Evolutionary conservation across 345 rosid genomes (phyloP).

Genomic region (Gynandropsis gynandra): DNA sequence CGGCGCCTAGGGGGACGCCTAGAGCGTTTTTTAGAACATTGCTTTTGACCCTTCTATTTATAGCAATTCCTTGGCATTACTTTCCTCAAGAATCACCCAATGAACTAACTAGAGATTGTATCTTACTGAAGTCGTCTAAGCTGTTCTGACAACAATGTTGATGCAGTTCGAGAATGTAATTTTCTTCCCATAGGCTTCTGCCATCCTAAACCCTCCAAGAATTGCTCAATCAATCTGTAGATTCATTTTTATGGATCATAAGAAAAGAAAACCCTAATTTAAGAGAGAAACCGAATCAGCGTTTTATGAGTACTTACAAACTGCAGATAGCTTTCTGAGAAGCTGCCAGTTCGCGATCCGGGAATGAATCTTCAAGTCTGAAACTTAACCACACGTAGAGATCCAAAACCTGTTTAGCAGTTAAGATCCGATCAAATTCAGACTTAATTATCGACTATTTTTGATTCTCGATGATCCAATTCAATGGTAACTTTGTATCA

Average conservation of each 20-base stretch:
- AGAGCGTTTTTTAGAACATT: no score
- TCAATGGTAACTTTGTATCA: neutral
- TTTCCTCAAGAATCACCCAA: no score
- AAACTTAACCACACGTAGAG: constrained; percentile 91
- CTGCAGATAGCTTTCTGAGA: constrained; percentile 74
- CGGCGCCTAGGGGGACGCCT: no score
- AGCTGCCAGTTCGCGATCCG: constrained; percentile 68
- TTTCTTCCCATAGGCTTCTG: constrained; percentile 35
- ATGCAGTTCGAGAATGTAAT: constrained; percentile 4
- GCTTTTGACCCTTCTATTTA: no score
- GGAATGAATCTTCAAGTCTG: constrained; percentile 76
- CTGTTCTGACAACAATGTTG: neutral
- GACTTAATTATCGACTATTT: neutral
- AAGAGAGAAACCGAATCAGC: neutral
- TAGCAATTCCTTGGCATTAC: no score
- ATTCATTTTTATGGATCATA: constrained; percentile 1
- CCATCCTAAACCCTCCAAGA: constrained; percentile 52
- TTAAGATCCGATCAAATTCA: neutral
- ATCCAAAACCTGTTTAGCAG: constrained; percentile 61
- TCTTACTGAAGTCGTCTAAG: no score
- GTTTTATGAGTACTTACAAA: constrained; percentile 41
- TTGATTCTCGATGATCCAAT: neutral
- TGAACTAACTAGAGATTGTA: no score
- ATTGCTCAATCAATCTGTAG: constrained; percentile 81
- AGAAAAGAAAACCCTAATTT: neutral